These are phyloP conservation scores for Myriosclerotinia duriaeana DNA, from an alignment of 2,329 filamentous ascomycete genomes.

Conservation along the genomic window DNA sequence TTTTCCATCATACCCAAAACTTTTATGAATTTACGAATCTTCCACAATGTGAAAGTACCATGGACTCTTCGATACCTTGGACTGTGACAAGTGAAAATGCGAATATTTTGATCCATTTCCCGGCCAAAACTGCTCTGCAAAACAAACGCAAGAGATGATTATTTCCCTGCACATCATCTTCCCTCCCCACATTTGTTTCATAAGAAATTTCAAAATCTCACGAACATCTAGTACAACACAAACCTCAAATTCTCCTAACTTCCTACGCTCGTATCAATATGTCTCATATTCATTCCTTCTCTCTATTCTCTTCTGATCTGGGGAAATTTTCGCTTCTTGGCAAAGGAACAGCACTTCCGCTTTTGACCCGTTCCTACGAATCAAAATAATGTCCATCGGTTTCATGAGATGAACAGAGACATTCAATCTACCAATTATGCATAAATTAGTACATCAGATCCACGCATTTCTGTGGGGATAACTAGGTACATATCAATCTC, in stretches of 20 bases:
- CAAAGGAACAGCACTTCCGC: background rate
- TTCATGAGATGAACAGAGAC: slow-evolving; percentile 6
- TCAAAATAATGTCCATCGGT: background rate
- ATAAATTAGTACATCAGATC: slow-evolving; percentile 17
- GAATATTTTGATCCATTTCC: background rate
- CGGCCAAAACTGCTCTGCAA: background rate
- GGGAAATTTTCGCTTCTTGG: slow-evolving; percentile 9
- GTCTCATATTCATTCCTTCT: slow-evolving; percentile 13
- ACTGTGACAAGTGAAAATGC: slow-evolving; percentile 15
- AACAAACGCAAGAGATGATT: background rate
- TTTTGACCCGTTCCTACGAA: slow-evolving; percentile 1
- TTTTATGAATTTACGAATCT: slow-evolving; percentile 29
- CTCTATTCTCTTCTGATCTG: background rate
- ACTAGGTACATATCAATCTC: slow-evolving; percentile 14
- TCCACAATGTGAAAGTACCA: slow-evolving; percentile 19
- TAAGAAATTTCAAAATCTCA: background rate
- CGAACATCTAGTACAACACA: background rate
- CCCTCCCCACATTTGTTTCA: slow-evolving; percentile 6
- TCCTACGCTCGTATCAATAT: slow-evolving; percentile 9
- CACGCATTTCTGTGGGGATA: slow-evolving; percentile 22
- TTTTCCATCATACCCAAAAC: slow-evolving; percentile 29
- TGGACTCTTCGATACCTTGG: background rate
- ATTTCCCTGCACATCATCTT: background rate
- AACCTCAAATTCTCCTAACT: background rate
- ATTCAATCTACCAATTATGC: slow-evolving; percentile 16